A percentile compares a stretch with the other conserved stretches of the same genome.
These are phyloP conservation scores for Tulasnella sp. DNA, from an alignment of 768 basidiomycete genomes.

Conservation along the genomic window DNA sequence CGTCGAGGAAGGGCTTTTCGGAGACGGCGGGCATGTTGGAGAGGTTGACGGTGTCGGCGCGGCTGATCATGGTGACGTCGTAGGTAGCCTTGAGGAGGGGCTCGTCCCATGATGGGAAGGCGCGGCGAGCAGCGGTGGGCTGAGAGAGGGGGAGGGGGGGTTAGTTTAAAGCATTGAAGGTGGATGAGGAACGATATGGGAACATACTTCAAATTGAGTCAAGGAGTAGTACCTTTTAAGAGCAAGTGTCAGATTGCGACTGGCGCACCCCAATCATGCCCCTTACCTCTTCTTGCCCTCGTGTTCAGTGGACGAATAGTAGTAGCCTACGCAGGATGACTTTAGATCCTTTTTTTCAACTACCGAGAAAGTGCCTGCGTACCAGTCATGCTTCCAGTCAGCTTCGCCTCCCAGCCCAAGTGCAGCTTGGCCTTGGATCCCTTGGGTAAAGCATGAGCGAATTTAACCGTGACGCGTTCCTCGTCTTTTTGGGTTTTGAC, in stretches of 20 bases:
- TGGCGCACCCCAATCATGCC: not conserved
- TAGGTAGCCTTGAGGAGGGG: constrained; percentile 75
- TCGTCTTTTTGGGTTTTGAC: constrained; percentile 48
- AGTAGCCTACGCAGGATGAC: constrained; percentile 40
- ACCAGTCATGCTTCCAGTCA: constrained; percentile 69
- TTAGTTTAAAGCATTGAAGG: not conserved
- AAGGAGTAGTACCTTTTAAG: constrained; percentile 47
- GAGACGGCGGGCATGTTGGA: constrained; percentile 78
- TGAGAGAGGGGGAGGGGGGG: constrained; percentile 28
- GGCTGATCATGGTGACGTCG: constrained; percentile 69
- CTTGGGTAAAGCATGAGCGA: constrained; percentile 52
- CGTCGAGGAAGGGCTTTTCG: constrained; percentile 42
- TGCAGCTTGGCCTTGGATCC: constrained; percentile 63
- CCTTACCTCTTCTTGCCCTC: constrained; percentile 50
- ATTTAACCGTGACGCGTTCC: constrained; percentile 57
- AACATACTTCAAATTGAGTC: constrained; percentile 63
- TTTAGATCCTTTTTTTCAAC: not conserved
- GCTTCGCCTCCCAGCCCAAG: constrained; percentile 56
- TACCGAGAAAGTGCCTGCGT: constrained; percentile 12
- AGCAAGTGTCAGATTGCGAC: not conserved
- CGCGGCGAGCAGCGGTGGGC: constrained; percentile 75
- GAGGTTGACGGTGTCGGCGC: constrained; percentile 62
- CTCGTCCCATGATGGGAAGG: constrained; percentile 51
- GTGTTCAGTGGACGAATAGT: constrained; percentile 56
- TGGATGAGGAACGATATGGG: not conserved